These are phyloP conservation scores for Rosa lucieae DNA, from an alignment of 306 rosid species.

Conservation along the genomic window DNA sequence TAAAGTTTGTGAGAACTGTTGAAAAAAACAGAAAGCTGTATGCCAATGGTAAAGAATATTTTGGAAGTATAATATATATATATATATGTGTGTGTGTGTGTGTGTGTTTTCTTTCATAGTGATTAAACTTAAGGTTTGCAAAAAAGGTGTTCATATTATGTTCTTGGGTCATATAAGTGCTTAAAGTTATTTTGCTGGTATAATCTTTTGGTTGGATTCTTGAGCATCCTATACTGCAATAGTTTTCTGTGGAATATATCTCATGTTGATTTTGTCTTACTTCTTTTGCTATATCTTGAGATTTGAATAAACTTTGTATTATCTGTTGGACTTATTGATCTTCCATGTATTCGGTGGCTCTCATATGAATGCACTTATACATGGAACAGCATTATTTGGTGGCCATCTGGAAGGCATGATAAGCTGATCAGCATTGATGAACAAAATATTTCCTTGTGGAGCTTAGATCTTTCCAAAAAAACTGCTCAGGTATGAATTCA, in stretches of 20 bases:
- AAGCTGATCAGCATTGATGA: conserved; percentile 86
- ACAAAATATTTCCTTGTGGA: conserved; percentile 81
- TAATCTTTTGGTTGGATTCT: neutral
- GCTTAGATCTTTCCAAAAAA: conserved; percentile 83
- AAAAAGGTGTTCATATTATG: neutral
- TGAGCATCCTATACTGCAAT: neutral
- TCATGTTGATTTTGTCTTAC: neutral
- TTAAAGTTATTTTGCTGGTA: neutral
- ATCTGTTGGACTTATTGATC: conserved; percentile 1
- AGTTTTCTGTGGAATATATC: neutral
- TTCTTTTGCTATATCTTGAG: conserved; percentile 2
- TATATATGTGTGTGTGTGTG: too few species aligned
- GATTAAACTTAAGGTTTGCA: neutral
- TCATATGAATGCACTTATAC: conserved; percentile 20
- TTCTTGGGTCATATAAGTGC: neutral
- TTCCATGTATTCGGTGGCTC: conserved; percentile 7
- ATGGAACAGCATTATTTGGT: conserved; percentile 81
- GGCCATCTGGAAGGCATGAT: conserved; percentile 93
- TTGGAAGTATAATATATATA: neutral
- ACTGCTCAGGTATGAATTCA: conserved; percentile 59
- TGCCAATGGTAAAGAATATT: too few species aligned
- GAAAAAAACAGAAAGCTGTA: neutral
- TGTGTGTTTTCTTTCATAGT: neutral
- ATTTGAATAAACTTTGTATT: neutral
- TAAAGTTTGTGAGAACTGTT: neutral